A percentile compares a stretch with the other conserved stretches of the same genome.
Conservation (phyloP, 192 early-diverging fungal genomes). For the Chytriomyces sp. region DNA sequence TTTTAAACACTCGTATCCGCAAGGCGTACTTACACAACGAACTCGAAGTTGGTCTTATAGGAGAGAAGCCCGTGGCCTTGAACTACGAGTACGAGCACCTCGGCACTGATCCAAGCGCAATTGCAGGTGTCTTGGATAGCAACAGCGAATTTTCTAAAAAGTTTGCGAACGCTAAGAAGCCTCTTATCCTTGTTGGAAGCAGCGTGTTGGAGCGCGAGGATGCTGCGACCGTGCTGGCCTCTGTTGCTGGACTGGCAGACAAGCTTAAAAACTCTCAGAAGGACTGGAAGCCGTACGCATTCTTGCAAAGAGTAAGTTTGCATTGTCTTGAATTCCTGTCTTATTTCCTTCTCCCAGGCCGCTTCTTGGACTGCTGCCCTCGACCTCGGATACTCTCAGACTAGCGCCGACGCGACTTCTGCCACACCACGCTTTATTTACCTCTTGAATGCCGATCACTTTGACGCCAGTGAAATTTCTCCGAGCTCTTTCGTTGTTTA, state of each 20-base stretch:
- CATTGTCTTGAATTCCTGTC: constrained; percentile 7
- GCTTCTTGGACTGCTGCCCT: constrained; percentile 86
- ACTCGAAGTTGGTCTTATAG: constrained; percentile 81
- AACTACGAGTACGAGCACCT: constrained; percentile 92
- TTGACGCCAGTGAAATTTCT: constrained; percentile 74
- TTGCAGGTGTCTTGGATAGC: constrained; percentile 73
- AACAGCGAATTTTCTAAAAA: constrained; percentile 72
- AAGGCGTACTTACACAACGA: constrained; percentile 90
- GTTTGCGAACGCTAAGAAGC: constrained; percentile 84
- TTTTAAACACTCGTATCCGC: constrained; percentile 94
- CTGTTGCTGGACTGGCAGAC: constrained; percentile 74
- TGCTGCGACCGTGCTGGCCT: constrained; percentile 70
- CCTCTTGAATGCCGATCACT: constrained; percentile 90
- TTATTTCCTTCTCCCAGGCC: constrained; percentile 45
- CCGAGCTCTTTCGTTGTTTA: constrained; percentile 95
- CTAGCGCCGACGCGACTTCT: constrained; percentile 39
- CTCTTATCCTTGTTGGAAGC: constrained; percentile 87
- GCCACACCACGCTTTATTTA: constrained; percentile 78
- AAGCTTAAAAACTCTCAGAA: constrained; percentile 68
- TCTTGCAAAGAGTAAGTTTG: constrained; percentile 79
- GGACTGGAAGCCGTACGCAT: constrained; percentile 89
- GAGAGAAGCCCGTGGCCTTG: constrained; percentile 67
- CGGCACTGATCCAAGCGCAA: constrained; percentile 61
- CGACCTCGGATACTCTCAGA: constrained; percentile 86
- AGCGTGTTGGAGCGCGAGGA: constrained; percentile 75